phyloP scores from a whole-genome alignment of 345 rosid genomes.

The Melastoma malabathricum region DNA sequence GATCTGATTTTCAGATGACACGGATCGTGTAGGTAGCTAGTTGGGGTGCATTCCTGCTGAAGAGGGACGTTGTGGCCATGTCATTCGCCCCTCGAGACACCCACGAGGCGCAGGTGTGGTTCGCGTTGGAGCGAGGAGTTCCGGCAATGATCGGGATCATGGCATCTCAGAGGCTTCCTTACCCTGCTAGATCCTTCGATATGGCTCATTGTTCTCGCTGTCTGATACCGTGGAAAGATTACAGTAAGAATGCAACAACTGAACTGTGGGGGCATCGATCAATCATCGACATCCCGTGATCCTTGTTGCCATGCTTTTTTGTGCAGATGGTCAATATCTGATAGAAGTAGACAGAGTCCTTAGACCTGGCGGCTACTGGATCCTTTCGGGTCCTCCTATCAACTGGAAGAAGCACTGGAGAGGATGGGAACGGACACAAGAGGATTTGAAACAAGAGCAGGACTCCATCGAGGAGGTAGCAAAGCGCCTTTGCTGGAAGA shows the following conservation, averaged over 20 bases:
- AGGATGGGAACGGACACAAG: conserved; percentile 84
- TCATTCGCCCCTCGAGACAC: conserved; percentile 98
- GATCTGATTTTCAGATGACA: not conserved
- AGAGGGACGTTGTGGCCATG: conserved; percentile 61
- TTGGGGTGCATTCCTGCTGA: conserved; percentile 90
- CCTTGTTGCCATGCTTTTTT: too few species aligned
- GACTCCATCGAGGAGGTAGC: conserved; percentile 74
- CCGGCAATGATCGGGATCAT: conserved; percentile 87
- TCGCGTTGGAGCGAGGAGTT: conserved; percentile 94
- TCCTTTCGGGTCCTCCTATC: conserved; percentile 92
- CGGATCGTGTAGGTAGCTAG: conserved; percentile 64
- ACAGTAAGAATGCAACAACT: too few species aligned
- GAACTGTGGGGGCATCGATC: too few species aligned
- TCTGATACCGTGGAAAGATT: conserved; percentile 69
- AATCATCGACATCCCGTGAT: not conserved
- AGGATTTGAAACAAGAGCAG: conserved; percentile 76
- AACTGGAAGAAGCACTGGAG: conserved; percentile 82
- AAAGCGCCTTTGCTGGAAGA: conserved; percentile 83
- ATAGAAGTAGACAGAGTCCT: conserved; percentile 81
- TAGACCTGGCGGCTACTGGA: conserved; percentile 97
- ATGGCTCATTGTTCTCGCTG: conserved; percentile 98
- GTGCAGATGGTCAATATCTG: conserved; percentile 71
- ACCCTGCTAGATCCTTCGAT: conserved; percentile 92
- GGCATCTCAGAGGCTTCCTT: conserved; percentile 81
- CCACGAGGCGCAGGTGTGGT: conserved; percentile 94